These are phyloP conservation scores for Rhizopogon hawkerae DNA, from an alignment of 1,284 basidiomycete species.

Conservation along the genomic window DNA sequence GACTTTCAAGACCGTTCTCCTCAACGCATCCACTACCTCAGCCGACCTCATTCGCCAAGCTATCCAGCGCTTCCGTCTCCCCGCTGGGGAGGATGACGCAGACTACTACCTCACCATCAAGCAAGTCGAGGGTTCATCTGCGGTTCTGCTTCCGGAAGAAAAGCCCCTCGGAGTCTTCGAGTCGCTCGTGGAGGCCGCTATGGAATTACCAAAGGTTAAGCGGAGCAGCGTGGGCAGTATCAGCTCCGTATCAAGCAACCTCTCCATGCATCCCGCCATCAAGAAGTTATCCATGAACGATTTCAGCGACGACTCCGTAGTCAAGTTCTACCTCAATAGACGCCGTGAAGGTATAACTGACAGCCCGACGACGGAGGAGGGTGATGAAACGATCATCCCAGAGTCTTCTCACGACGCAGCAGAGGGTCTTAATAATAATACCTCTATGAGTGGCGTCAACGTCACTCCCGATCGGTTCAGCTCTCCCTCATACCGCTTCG, in stretches of 20 bases:
- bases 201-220: slow-evolving; percentile 81
- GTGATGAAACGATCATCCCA: slow-evolving; percentile 46
- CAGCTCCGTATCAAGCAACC: slow-evolving; percentile 82
- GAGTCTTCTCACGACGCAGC: slow-evolving; percentile 22
- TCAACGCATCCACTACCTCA: slow-evolving; percentile 80
- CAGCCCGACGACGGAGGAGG: slow-evolving; percentile 21
- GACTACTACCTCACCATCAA: slow-evolving; percentile 92
- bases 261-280: slow-evolving; percentile 91
- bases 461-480: slow-evolving; percentile 67
- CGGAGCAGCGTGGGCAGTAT: slow-evolving; percentile 90
- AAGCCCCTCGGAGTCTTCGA: slow-evolving; percentile 85
- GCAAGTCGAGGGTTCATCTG: slow-evolving; percentile 79
- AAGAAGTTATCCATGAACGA: slow-evolving; percentile 90
- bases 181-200: slow-evolving; percentile 66
- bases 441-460: slow-evolving; percentile 35
- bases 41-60: slow-evolving; percentile 84
- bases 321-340: slow-evolving; percentile 91
- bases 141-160: slow-evolving; percentile 62
- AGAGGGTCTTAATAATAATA: slow-evolving; percentile 21
- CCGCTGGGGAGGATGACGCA: slow-evolving; percentile 40
- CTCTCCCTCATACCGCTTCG: slow-evolving; percentile 75
- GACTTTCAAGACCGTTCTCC: slow-evolving; percentile 94
- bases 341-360: slow-evolving; percentile 32
- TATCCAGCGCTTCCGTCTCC: slow-evolving; percentile 85
- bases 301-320: slow-evolving; percentile 92